A percentile compares a stretch with the other conserved stretches of the same genome.
phyloP scores from a whole-genome alignment of 164 flowering plant genomes.

The Pachysandra terminalis region DNA sequence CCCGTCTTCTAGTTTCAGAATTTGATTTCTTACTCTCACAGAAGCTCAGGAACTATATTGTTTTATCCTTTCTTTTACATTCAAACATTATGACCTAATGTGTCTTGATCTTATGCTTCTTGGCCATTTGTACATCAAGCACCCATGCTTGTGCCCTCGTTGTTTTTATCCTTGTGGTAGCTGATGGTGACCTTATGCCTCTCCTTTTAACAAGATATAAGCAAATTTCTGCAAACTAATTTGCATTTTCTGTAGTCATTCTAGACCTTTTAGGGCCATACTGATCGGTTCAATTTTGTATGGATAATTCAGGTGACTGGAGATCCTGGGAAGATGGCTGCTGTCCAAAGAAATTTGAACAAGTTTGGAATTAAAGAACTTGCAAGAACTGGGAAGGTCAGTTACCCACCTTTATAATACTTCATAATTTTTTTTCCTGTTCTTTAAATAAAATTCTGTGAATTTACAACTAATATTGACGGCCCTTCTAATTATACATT shows the following conservation, averaged over 20 bases:
- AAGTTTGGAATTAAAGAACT: constrained; percentile 90
- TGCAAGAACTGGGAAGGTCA: constrained; percentile 96
- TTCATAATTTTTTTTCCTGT: background rate
- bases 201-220: background rate
- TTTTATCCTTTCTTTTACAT: too few species aligned
- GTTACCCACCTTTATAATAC: background rate
- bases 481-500: background rate
- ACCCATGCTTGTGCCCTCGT: too few species aligned
- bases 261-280: background rate
- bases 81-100: too few species aligned
- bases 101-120: too few species aligned
- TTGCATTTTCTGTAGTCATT: background rate
- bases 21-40: too few species aligned
- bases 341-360: constrained; percentile 64
- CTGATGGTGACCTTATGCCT: background rate
- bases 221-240: background rate
- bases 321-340: constrained; percentile 97
- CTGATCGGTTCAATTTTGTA: background rate
- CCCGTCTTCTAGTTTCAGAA: too few species aligned
- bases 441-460: background rate
- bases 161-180: background rate
- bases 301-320: constrained; percentile 73
- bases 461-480: background rate
- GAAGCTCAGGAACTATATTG: too few species aligned
- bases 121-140: too few species aligned